Percentiles rank a stretch among this genome's conserved stretches.
Evolutionary conservation across 805 yeast genomes (phyloP).

Genomic region (Tetrapisispora taiwanensis): DNA sequence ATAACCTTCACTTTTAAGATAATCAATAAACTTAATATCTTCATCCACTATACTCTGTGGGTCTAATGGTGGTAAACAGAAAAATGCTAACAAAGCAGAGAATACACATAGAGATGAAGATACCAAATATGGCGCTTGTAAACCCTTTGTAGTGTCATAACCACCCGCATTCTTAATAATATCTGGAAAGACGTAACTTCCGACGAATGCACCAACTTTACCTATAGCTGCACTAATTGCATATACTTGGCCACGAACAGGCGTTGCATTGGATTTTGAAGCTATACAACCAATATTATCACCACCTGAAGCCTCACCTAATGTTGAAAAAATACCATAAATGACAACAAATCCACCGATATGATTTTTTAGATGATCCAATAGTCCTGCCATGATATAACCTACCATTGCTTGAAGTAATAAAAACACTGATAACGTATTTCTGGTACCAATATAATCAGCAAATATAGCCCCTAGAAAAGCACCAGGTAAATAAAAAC

Average conservation of each 20-base stretch:
- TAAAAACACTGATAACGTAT: conserved; percentile 64
- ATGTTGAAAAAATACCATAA: conserved; percentile 76
- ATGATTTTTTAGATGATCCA: conserved; percentile 43
- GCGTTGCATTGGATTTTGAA: conserved; percentile 75
- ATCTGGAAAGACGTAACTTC: conserved; percentile 80
- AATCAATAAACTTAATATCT: conserved; percentile 60
- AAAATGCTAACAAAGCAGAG: conserved; percentile 57
- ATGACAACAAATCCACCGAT: conserved; percentile 76
- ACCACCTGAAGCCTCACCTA: conserved; percentile 94
- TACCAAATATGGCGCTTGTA: conserved; percentile 72
- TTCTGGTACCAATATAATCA: conserved; percentile 88
- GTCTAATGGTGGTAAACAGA: conserved; percentile 70
- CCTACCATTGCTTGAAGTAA: conserved; percentile 69
- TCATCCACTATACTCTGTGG: conserved; percentile 75
- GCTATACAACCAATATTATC: conserved; percentile 84
- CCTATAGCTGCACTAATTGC: conserved; percentile 89
- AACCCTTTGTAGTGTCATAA: conserved; percentile 8
- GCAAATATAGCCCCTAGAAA: conserved; percentile 74
- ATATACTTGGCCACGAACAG: conserved; percentile 84
- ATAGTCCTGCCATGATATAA: conserved; percentile 68
- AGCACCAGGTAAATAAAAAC: conserved; percentile 86
- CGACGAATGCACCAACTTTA: conserved; percentile 87
- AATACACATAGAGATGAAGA: conserved; percentile 68
- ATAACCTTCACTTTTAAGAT: conserved; percentile 35
- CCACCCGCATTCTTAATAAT: conserved; percentile 54